Base-by-base conservation (phyloP, 164 flowering plant species). In the Piper betle region DNA sequence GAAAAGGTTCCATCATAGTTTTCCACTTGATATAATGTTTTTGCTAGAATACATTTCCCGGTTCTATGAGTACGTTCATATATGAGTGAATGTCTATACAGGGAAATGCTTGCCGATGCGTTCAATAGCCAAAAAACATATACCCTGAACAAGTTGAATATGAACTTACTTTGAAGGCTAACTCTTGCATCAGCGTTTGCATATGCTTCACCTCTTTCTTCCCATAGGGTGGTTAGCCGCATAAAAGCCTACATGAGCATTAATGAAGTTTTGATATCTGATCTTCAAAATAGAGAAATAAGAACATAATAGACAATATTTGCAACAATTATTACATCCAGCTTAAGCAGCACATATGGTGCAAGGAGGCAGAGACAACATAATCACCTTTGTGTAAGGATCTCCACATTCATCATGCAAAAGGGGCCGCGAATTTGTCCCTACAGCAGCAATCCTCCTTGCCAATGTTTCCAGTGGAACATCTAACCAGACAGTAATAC, bases 391-490 rank as follows among this genome's bases (percentile, higher is more conserved):
- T 40, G 76, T 61, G 71, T 86, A 87, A 61, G 87, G 75, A 78
- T 90, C 97, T 1, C 88, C 94, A 1, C 86, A 67, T 42, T 80
- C 92, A 9, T 79, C 65, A 78, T 82, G 80, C 79, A 93, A 77
- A 63, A 93, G 88, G 52, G 98, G 98, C 17, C 98, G 94, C 59
- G 96, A 84, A 52, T 72, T 53, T n/a, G 91, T 90, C 59, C 98
- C 98, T 4, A 82, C 94, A 52, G 86, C 84, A 52, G 96, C 73
- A 72, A 90, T 86, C 67, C 98, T 79, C 61, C 66, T 75, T 17
- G 97, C 98, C 74, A 90, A 78, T 60, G 90, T 86, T 71, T 88
- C 88, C 59, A 84, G 63, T 57, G 99, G 99, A 41, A 93, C 99
- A 72, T 93, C 99, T 56, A 93, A 64, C 87, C 89, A 93, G 42